A percentile compares a stretch with the other conserved stretches of the same genome.
Evolutionary conservation across 495 filamentous ascomycete genomes (phyloP).

Genomic region (Penicillium malachiteum): DNA sequence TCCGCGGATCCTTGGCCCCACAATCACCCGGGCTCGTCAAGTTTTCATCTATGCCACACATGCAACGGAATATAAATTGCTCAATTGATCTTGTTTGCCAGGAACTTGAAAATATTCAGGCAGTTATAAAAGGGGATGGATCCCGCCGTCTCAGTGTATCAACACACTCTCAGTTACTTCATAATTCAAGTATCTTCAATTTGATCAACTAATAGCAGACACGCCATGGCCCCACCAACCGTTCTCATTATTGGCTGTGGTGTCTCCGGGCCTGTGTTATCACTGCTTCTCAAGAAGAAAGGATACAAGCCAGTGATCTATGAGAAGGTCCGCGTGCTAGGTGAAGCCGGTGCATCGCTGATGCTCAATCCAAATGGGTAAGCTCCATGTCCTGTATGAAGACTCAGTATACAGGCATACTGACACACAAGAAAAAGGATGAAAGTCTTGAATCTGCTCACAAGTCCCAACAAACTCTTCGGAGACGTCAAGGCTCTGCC

Average conservation of each 20-base stretch:
- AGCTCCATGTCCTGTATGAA: not conserved
- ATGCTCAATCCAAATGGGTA: not conserved
- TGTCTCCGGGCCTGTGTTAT: not conserved
- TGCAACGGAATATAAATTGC: too few species aligned
- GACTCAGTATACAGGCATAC: not conserved
- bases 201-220: too few species aligned
- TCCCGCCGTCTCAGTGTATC: too few species aligned
- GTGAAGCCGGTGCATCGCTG: not conserved
- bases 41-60: too few species aligned
- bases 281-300: not conserved
- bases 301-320: not conserved
- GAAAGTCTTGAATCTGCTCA: not conserved
- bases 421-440: not conserved
- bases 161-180: too few species aligned
- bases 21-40: too few species aligned
- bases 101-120: too few species aligned
- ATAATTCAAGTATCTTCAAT: too few species aligned
- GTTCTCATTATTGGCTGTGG: conserved; percentile 1
- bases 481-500: not conserved
- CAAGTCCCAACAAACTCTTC: not conserved
- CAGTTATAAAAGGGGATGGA: too few species aligned
- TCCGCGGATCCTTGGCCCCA: too few species aligned
- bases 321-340: not conserved
- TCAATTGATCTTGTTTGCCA: too few species aligned
- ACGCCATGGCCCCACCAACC: not conserved